phyloP scores from a whole-genome alignment of 202 grass and related monocot species.

The Panicum virgatum region DNA sequence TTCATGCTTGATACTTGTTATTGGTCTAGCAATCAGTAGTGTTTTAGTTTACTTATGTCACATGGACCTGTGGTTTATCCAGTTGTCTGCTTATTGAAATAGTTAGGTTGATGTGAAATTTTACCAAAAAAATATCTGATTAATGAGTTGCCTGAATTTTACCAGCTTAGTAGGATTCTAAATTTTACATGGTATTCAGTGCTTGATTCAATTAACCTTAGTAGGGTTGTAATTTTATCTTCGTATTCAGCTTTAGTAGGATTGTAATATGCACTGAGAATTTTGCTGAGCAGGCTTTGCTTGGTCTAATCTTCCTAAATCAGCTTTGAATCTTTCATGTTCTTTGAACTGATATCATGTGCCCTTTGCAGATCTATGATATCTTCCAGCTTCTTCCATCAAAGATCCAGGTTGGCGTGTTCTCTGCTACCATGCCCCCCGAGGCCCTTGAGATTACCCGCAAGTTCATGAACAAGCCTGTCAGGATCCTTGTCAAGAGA shows the following conservation, averaged over 20 bases:
- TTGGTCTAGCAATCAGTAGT: background rate
- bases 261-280: background rate
- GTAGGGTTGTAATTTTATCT: background rate
- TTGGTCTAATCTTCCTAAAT: background rate
- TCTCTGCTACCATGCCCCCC: constrained; percentile 77
- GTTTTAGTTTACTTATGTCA: no score
- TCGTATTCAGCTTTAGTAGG: background rate
- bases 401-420: constrained; percentile 68
- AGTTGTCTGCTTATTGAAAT: background rate
- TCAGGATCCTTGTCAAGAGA: constrained; percentile 65
- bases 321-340: background rate
- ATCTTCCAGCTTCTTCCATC: constrained; percentile 68
- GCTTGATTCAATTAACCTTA: background rate
- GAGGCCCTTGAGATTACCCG: constrained; percentile 66
- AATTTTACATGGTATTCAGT: background rate
- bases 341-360: background rate
- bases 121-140: background rate
- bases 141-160: background rate
- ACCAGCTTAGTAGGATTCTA: background rate
- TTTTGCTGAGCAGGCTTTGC: background rate
- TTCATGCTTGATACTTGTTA: background rate
- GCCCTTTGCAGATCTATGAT: constrained; percentile 61
- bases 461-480: constrained; percentile 69
- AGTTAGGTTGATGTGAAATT: background rate
- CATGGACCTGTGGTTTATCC: background rate